Conservation (phyloP, 495 filamentous ascomycete species). For the Xylaria flabelliformis region DNA sequence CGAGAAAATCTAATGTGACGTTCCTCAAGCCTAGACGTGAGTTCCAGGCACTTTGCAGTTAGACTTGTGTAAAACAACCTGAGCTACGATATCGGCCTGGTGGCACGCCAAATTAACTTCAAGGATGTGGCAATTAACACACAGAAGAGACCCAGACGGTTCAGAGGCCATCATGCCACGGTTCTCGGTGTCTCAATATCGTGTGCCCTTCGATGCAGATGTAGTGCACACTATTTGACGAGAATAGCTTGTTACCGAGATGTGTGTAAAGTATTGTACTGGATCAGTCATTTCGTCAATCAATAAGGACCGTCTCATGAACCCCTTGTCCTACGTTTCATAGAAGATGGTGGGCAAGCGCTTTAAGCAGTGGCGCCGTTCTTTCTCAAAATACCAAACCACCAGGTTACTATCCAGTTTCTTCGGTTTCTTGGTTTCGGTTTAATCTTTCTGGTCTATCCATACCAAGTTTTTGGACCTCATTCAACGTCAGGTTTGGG, state of each 20-base stretch:
- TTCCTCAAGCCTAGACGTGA: background rate
- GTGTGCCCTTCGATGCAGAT: background rate
- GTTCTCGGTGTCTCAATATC: background rate
- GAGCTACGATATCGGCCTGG: background rate
- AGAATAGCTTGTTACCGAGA: background rate
- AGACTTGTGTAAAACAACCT: background rate
- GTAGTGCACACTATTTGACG: background rate
- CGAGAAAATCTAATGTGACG: background rate
- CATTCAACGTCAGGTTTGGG: background rate
- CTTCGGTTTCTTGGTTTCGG: background rate
- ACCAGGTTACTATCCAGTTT: background rate
- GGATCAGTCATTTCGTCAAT: background rate
- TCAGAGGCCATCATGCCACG: background rate
- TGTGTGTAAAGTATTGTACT: background rate
- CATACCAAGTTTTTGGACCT: background rate
- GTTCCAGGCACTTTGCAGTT: too few species aligned
- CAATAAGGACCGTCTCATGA: background rate
- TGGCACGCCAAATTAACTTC: background rate
- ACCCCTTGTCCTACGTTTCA: constrained; percentile 10
- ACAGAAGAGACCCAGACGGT: background rate
- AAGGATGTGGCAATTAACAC: background rate
- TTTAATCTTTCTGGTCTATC: background rate
- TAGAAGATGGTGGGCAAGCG: background rate
- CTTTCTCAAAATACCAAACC: background rate
- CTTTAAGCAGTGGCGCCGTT: background rate